Percentiles rank a stretch among this genome's conserved stretches.
phyloP scores from a whole-genome alignment of 257 asterid species.

The Parsonsia alboflavescens region DNA sequence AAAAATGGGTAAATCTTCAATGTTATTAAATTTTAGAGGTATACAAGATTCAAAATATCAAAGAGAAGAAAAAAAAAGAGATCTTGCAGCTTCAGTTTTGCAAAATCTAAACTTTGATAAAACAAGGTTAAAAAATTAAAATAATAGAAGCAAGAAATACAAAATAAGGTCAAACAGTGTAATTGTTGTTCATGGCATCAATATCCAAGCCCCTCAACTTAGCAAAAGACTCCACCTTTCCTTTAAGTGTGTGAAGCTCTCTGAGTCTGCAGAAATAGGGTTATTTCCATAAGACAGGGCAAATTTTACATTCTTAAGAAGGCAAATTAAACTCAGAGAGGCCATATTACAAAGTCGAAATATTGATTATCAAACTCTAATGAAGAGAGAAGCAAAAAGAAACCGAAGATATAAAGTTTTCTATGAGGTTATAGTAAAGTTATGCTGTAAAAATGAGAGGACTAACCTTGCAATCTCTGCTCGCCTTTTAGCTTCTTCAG shows the following conservation, averaged over 20 bases:
- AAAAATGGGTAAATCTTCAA: neutral
- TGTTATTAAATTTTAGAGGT: neutral
- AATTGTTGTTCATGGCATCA: constrained; percentile 44
- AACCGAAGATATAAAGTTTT: neutral
- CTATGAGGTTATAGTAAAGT: too few species aligned
- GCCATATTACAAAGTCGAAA: neutral
- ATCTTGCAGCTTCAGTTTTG: neutral
- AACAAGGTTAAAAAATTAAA: neutral
- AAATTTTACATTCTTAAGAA: neutral
- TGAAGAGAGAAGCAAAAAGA: too few species aligned
- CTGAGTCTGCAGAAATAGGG: constrained; percentile 35
- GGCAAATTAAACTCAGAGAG: neutral
- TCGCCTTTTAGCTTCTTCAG: constrained; percentile 50
- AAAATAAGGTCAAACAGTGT: constrained; percentile 31
- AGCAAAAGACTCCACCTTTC: constrained; percentile 53
- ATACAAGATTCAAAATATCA: neutral
- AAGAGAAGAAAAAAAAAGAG: neutral
- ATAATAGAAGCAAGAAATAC: neutral
- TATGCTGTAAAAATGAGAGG: neutral
- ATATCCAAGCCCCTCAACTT: constrained; percentile 48
- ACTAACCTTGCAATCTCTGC: constrained; percentile 50
- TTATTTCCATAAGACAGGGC: neutral
- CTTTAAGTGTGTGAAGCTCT: constrained; percentile 54
- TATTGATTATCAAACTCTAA: neutral
- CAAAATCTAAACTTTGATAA: neutral